Conservation (phyloP, 805 yeast species). For the Jamesozyma rosinii region DNA sequence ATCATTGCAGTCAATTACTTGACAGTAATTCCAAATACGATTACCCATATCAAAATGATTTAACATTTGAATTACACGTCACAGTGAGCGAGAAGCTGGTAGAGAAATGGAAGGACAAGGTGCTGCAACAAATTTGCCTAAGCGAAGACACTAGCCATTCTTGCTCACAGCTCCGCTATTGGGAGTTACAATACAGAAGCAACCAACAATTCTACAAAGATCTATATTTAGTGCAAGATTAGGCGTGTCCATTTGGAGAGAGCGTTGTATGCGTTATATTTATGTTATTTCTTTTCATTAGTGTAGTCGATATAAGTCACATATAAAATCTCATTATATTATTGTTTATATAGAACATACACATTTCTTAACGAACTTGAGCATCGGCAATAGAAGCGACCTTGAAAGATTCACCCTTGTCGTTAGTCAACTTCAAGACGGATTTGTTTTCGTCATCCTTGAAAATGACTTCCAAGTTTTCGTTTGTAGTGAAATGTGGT, state of each 20-base stretch:
- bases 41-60: slow-evolving; percentile 14
- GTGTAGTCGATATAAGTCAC: too few species aligned
- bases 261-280: too few species aligned
- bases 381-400: slow-evolving; percentile 67
- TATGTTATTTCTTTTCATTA: too few species aligned
- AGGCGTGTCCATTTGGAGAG: too few species aligned
- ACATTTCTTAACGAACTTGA: slow-evolving; percentile 51
- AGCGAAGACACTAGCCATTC: slow-evolving; percentile 17
- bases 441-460: slow-evolving; percentile 56
- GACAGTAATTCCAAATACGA: slow-evolving; percentile 6
- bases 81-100: slow-evolving; percentile 16
- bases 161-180: slow-evolving; percentile 20
- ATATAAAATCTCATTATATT: too few species aligned
- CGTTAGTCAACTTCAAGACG: slow-evolving; percentile 59
- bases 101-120: slow-evolving; percentile 21
- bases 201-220: slow-evolving; percentile 19
- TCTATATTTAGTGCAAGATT: slow-evolving; percentile 9
- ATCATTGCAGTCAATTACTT: slow-evolving; percentile 19
- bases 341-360: too few species aligned
- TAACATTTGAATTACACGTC: slow-evolving; percentile 15
- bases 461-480: slow-evolving; percentile 66
- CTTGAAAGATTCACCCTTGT: slow-evolving; percentile 68
- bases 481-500: slow-evolving; percentile 81
- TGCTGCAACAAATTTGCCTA: slow-evolving; percentile 17
- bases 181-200: slow-evolving; percentile 20